phyloP scores from a whole-genome alignment of 257 asterid genomes.

The Solanum sitiens region DNA sequence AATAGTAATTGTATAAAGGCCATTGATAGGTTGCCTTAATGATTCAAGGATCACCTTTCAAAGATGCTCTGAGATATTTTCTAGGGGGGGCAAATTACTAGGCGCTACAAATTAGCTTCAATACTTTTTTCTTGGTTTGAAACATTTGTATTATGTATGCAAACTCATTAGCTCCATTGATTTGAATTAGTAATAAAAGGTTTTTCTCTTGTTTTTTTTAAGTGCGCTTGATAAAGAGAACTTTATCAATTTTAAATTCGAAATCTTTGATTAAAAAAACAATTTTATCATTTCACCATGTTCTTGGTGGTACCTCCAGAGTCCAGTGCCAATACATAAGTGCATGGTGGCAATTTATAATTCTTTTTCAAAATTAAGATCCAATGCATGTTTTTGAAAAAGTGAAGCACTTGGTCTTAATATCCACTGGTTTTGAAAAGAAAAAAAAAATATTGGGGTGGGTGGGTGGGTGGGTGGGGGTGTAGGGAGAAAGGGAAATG shows the following conservation, averaged over 20 bases:
- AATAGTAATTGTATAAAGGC: not conserved
- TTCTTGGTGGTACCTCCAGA: not conserved
- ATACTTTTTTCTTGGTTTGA: not conserved
- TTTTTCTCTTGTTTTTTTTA: not conserved
- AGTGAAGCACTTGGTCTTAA: not conserved
- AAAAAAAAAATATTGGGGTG: too few relatives aligned
- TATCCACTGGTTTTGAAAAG: not conserved
- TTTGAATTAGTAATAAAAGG: not conserved
- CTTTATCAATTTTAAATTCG: not conserved
- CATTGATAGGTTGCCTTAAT: not conserved
- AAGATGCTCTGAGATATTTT: not conserved
- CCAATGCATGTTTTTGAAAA: not conserved
- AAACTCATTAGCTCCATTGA: not conserved
- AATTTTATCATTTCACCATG: not conserved
- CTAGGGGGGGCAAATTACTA: not conserved
- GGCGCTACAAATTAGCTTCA: not conserved
- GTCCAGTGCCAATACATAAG: not conserved
- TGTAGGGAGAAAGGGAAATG: too few relatives aligned
- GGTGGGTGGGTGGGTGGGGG: too few relatives aligned
- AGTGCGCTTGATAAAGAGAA: accelerated
- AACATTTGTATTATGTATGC: not conserved
- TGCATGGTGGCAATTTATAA: not conserved
- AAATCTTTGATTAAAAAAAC: not conserved
- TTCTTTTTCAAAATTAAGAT: not conserved
- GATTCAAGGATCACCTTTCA: not conserved